Percentiles rank a stretch among this genome's conserved stretches.
Conservation (phyloP, 208 protist species). For the Jaenimonas drosophilae region DNA sequence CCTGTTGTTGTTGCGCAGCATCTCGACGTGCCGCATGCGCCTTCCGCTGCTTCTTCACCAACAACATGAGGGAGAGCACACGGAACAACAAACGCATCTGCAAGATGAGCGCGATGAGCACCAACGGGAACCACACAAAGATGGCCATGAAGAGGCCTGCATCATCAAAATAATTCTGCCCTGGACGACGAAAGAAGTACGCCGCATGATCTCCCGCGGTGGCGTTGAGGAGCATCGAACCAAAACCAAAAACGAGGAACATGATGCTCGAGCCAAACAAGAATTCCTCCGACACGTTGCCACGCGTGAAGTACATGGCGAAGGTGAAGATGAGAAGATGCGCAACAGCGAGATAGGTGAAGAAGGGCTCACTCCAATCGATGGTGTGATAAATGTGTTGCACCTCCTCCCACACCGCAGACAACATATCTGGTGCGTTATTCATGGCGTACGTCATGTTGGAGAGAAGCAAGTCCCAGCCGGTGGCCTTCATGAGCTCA, state of each 20-base stretch:
- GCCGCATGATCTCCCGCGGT: slow-evolving; percentile 15
- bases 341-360: slow-evolving; percentile 40
- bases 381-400: slow-evolving; percentile 27
- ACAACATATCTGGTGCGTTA: slow-evolving; percentile 5
- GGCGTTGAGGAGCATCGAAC: slow-evolving; percentile 22
- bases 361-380: slow-evolving; percentile 73
- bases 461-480: slow-evolving; percentile 13
- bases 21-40: neutral
- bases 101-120: slow-evolving; percentile 15
- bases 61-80: too few species aligned
- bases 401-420: slow-evolving; percentile 7
- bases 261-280: slow-evolving; percentile 20
- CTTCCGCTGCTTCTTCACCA: neutral
- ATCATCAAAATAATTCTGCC: slow-evolving; percentile 73
- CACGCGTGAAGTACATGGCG: slow-evolving; percentile 10
- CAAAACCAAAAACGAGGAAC: slow-evolving; percentile 22
- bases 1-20: neutral
- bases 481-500: slow-evolving; percentile 33
- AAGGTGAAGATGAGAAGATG: slow-evolving; percentile 23
- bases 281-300: slow-evolving; percentile 18
- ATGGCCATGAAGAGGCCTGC: slow-evolving; percentile 45
- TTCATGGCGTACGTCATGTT: slow-evolving; percentile 12
- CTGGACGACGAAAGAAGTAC: slow-evolving; percentile 26
- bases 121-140: slow-evolving; percentile 46
- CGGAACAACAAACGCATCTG: neutral